Evolutionary conservation across 2,329 filamentous ascomycete genomes (phyloP), one percentile per base, ranked within the genome.

Genomic region (Arthroderma sp.): DNA sequence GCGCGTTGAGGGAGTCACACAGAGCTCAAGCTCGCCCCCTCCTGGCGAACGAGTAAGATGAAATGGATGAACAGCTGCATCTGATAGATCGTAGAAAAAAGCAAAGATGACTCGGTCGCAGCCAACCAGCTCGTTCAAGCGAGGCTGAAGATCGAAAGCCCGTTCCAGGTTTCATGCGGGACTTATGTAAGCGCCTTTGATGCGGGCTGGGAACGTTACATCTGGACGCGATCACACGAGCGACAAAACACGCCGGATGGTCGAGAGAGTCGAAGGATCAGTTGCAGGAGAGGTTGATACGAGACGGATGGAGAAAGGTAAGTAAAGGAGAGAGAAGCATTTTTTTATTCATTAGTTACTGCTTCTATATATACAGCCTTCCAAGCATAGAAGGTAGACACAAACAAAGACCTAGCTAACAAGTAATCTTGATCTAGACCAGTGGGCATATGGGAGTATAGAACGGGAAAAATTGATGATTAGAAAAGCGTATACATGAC

Each of bases 71-170:
- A 8, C 11, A 51, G 44, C 15, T 31, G 47, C 47, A 51, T 51
- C 47, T 51, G 47, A 51, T 51, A 51, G 28, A 51, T 51, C 47
- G 47, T 33, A 51, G 17, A 51, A 51, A 47, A 51, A 51, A 51
- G 47, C 47, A 51, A 51, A 31, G 44, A 19, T 17, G 44, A 28
- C 21, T 19, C 3, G 15, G 23, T 9, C 17, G 23, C 2, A 51
- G 25, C 47, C 47, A 51, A 51, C 47, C 47, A 51, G 25, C 2
- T 28, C 13, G 28, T 19, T n/a, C 25, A 17, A 17, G 47, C 19
- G 47, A 31, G 47, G 25, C 19, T 9, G 28, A 15, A 28, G 41
- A 43, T 43, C 39, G 39, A 19, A 43, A 37, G 7, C 9, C 35
- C 9, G 8, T 37, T 37, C 35, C 35, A 37, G 35, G 9, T 3